phyloP scores from a whole-genome alignment of 2,329 filamentous ascomycete species.

The Ophiostoma fasciatum region DNA sequence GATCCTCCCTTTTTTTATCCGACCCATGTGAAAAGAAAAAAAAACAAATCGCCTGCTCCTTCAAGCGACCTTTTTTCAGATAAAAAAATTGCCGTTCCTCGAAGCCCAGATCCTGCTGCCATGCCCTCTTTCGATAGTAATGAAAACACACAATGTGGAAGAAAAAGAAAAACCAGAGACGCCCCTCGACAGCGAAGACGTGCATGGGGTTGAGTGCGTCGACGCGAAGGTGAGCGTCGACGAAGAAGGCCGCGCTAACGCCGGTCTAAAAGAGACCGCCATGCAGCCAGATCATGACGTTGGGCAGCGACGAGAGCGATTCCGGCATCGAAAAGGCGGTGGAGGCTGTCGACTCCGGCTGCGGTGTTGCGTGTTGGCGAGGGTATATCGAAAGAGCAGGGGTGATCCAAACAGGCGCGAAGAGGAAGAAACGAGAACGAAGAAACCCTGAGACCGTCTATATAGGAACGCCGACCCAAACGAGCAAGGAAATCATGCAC shows the following conservation, averaged over 20 bases:
- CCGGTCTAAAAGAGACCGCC: conserved; percentile 2
- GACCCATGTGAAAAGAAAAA: neutral
- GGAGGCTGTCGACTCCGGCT: too few relatives aligned
- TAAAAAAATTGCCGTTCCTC: neutral
- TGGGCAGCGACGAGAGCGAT: conserved; percentile 7
- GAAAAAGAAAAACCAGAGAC: neutral
- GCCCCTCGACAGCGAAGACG: neutral
- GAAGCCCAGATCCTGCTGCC: neutral
- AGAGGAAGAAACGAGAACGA: too few relatives aligned
- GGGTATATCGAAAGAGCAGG: too few relatives aligned
- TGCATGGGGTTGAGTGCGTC: neutral
- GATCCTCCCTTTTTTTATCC: too few relatives aligned
- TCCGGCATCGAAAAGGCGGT: too few relatives aligned
- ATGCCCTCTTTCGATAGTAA: conserved; percentile 2
- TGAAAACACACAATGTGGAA: neutral
- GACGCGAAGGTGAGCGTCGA: conserved; percentile 4
- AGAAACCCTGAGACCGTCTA: too few relatives aligned
- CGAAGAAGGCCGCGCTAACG: conserved; percentile 2
- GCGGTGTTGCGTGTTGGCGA: too few relatives aligned
- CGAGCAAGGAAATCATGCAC: conserved; percentile 4
- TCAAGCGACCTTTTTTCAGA: too few relatives aligned
- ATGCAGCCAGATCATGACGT: conserved; percentile 5
- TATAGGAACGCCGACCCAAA: conserved; percentile 7
- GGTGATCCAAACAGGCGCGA: too few relatives aligned
- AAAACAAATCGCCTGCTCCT: too few relatives aligned